Conservation (phyloP, 495 filamentous ascomycete genomes). For the Neurospora cerealis region DNA sequence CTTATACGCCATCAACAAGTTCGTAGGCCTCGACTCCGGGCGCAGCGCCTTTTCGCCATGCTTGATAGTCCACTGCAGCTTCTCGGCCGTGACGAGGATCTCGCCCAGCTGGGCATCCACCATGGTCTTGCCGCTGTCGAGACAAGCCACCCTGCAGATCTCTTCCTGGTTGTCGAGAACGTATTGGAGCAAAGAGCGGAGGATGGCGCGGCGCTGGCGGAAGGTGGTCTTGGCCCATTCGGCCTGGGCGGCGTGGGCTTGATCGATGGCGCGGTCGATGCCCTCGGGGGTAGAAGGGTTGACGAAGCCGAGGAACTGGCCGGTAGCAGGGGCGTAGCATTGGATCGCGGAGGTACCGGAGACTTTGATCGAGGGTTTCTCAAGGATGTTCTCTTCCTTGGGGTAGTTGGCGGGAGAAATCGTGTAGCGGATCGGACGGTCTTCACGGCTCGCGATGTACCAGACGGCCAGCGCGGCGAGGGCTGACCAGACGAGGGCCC, state of each 20-base stretch:
- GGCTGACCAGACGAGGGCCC: conserved; percentile 13
- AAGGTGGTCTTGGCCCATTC: conserved; percentile 79
- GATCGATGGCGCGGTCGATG: conserved; percentile 70
- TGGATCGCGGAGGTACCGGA: conserved; percentile 53
- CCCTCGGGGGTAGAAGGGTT: conserved; percentile 67
- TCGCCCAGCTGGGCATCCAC: conserved; percentile 90
- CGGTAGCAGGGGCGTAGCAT: conserved; percentile 88
- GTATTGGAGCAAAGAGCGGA: conserved; percentile 72
- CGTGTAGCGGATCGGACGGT: conserved; percentile 28
- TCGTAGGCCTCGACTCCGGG: conserved; percentile 62
- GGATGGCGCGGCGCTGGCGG: conserved; percentile 62
- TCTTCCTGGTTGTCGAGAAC: conserved; percentile 83
- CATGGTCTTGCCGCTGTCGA: conserved; percentile 96
- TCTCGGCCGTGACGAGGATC: conserved; percentile 86
- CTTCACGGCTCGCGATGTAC: conserved; percentile 18
- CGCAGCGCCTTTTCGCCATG: conserved; percentile 79
- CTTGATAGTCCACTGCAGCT: conserved; percentile 86
- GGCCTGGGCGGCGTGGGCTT: conserved; percentile 62
- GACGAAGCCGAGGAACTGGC: conserved; percentile 68
- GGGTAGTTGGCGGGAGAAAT: conserved; percentile 29
- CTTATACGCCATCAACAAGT: conserved; percentile 93
- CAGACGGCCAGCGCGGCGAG: conserved; percentile 20
- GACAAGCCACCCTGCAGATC: conserved; percentile 75
- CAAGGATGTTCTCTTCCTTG: conserved; percentile 50
- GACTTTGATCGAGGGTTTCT: conserved; percentile 46